phyloP scores from a whole-genome alignment of 2,329 filamentous ascomycete genomes.

The Paraphaeosphaeria minitans region DNA sequence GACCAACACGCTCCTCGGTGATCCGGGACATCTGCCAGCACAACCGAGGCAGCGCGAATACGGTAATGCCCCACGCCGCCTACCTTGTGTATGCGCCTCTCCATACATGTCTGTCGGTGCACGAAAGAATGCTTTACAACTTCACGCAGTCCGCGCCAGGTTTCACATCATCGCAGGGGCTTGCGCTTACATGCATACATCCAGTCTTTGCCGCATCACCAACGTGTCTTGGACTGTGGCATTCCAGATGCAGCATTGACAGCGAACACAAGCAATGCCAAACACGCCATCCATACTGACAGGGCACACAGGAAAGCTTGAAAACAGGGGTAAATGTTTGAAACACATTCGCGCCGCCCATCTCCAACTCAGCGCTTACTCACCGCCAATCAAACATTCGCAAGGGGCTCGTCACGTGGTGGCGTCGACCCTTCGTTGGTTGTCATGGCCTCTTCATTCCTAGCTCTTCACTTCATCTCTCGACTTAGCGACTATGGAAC shows the following conservation, averaged over 20 bases:
- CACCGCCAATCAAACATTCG: slow-evolving; percentile 23
- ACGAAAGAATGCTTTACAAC: neutral
- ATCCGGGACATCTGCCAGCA: neutral
- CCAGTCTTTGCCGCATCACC: neutral
- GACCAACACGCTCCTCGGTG: neutral
- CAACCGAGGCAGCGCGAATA: neutral
- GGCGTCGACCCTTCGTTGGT: slow-evolving; percentile 6
- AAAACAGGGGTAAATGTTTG: slow-evolving; percentile 19
- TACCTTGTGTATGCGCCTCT: neutral
- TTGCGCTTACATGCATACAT: neutral
- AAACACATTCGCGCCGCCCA: slow-evolving; percentile 18
- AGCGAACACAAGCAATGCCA: slow-evolving; percentile 1
- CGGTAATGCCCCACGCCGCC: neutral
- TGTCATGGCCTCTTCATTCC: slow-evolving; percentile 3
- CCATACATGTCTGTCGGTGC: neutral
- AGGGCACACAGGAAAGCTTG: neutral
- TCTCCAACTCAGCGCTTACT: slow-evolving; percentile 2
- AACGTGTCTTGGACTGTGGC: no score
- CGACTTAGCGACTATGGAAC: neutral
- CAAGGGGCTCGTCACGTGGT: slow-evolving; percentile 19
- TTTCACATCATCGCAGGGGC: neutral
- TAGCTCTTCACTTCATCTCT: neutral
- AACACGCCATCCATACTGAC: neutral
- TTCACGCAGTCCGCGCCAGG: neutral
- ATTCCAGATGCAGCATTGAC: slow-evolving; percentile 2